Evolutionary conservation across 169 alveolate genomes (phyloP).

Genomic region (Cyclospora cayetanensis): DNA sequence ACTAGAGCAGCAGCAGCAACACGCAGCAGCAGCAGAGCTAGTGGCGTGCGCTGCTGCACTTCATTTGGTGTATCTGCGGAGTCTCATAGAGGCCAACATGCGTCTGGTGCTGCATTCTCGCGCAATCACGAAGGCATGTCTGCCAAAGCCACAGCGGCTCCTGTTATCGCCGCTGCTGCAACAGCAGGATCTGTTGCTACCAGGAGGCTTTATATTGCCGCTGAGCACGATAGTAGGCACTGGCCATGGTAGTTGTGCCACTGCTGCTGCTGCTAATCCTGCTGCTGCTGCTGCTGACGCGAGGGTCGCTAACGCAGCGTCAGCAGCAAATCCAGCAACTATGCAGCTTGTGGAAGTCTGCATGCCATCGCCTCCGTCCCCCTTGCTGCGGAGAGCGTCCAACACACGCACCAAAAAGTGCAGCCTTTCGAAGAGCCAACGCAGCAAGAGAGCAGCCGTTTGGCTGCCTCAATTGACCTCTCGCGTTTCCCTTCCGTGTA

Average conservation of each 20-base stretch:
- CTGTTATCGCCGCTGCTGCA: constrained; percentile 43
- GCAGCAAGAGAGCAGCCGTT: constrained; percentile 17
- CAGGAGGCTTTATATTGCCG: constrained; percentile 41
- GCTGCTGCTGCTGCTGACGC: neutral
- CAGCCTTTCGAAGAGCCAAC: constrained; percentile 12
- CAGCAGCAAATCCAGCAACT: neutral
- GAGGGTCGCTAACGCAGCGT: neutral
- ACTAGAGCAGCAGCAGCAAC: neutral
- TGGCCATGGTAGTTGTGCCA: neutral
- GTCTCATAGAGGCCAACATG: neutral
- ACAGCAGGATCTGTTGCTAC: constrained; percentile 25
- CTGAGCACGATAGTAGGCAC: neutral
- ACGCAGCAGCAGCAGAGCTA: neutral
- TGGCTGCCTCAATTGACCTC: neutral
- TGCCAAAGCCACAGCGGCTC: neutral
- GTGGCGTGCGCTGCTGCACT: constrained; percentile 44
- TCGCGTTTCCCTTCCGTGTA: neutral
- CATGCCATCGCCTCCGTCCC: neutral
- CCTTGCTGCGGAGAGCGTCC: neutral
- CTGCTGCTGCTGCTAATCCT: neutral
- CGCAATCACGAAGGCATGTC: neutral
- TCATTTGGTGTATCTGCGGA: constrained; percentile 34
- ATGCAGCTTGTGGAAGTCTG: neutral
- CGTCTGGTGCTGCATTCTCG: neutral
- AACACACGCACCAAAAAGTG: neutral